These are phyloP conservation scores for Mucor irregularis DNA, from an alignment of 371 early-diverging fungal species.

Conservation along the genomic window DNA sequence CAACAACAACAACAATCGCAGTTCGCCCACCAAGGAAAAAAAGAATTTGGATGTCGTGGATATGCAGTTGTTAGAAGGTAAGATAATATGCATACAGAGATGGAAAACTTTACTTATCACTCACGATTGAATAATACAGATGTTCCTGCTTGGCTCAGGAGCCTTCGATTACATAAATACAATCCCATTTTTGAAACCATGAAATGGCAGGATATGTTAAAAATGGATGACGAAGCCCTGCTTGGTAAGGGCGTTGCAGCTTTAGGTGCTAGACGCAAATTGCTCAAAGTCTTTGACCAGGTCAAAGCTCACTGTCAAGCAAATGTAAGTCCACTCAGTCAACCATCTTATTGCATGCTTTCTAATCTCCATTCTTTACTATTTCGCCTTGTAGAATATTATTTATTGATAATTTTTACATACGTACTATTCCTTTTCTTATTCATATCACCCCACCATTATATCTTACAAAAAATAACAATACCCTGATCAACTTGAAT, in stretches of 20 bases:
- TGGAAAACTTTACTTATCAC: no score
- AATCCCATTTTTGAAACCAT: conserved; percentile 82
- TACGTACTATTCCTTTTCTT: no score
- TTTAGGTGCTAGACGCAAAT: conserved; percentile 91
- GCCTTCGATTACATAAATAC: conserved; percentile 89
- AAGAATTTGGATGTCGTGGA: conserved; percentile 74
- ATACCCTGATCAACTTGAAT: no score
- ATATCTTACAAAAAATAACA: no score
- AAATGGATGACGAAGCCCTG: conserved; percentile 79
- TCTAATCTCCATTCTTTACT: background rate
- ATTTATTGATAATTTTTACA: background rate
- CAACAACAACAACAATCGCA: background rate
- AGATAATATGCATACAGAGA: background rate
- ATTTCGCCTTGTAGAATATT: conserved; percentile 31
- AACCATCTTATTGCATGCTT: conserved; percentile 18
- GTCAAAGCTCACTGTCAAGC: conserved; percentile 56
- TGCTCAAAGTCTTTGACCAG: conserved; percentile 92
- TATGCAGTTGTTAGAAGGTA: conserved; percentile 74
- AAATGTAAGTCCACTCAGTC: conserved; percentile 41
- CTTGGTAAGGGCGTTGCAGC: conserved; percentile 85
- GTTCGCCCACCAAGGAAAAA: conserved; percentile 59
- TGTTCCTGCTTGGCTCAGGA: conserved; percentile 89
- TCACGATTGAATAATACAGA: no score
- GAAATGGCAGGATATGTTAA: conserved; percentile 86
- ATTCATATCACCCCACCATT: no score